Evolutionary conservation across 2,329 filamentous ascomycete species (phyloP).

Genomic region (Lomentospora prolificans): DNA sequence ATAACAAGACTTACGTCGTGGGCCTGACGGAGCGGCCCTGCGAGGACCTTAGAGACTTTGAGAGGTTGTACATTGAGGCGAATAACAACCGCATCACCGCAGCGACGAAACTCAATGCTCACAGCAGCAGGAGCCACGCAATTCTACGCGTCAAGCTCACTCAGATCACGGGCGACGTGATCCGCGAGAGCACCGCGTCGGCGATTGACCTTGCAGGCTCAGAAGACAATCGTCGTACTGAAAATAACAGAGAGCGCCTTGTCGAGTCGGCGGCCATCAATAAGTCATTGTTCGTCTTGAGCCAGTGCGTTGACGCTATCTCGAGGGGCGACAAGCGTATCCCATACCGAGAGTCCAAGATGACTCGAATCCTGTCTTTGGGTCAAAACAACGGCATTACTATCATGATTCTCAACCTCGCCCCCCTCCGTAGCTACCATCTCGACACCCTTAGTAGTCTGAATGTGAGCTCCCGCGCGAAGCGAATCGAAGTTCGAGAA

Average conservation of each 20-base stretch:
- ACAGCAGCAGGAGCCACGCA: conserved; percentile 82
- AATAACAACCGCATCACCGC: conserved; percentile 86
- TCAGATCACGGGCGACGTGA: conserved; percentile 59
- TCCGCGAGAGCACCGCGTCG: conserved; percentile 72
- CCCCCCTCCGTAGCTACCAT: conserved; percentile 85
- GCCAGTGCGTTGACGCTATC: conserved; percentile 93
- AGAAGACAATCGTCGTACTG: conserved; percentile 88
- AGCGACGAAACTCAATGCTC: conserved; percentile 83
- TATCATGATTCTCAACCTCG: conserved; percentile 92
- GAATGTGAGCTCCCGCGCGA: conserved; percentile 90
- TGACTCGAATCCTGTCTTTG: conserved; percentile 86
- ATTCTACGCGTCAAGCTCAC: conserved; percentile 84
- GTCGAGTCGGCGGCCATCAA: conserved; percentile 97
- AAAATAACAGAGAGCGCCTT: conserved; percentile 84
- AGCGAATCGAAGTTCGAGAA: conserved; percentile 91
- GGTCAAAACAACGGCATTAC: conserved; percentile 94
- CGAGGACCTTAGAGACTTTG: conserved; percentile 80
- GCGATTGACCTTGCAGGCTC: conserved; percentile 93
- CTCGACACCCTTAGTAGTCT: conserved; percentile 87
- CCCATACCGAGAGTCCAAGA: conserved; percentile 90
- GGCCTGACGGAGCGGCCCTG: conserved; percentile 77
- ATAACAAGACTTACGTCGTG: conserved; percentile 78
- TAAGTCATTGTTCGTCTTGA: conserved; percentile 89
- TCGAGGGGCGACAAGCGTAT: conserved; percentile 65
- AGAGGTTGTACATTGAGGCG: conserved; percentile 79